Percentiles rank a stretch among this genome's conserved stretches.
Evolutionary conservation across 192 early-diverging fungal species (phyloP).

Genomic region (Backusella parvicylindrica): DNA sequence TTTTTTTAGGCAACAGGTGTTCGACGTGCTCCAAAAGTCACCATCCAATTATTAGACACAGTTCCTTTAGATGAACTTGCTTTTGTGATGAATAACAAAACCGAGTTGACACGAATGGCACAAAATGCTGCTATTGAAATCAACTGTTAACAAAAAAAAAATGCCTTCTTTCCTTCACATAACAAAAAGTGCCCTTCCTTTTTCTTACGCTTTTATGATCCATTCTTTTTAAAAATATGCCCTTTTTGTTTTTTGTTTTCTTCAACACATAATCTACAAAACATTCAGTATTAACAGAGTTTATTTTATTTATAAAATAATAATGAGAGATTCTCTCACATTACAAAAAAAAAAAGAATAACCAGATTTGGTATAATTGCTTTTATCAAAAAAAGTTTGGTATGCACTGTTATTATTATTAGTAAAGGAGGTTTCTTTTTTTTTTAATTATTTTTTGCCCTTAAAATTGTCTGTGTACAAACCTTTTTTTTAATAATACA

Average conservation of each 20-base stretch:
- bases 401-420: neutral
- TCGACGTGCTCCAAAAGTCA: conserved; percentile 35
- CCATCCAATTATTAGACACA: conserved; percentile 36
- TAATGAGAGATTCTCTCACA: neutral
- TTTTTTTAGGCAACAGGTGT: conserved; percentile 23
- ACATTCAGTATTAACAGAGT: neutral
- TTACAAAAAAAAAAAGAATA: neutral
- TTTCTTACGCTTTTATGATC: neutral
- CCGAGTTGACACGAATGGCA: neutral
- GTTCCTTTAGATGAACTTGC: conserved; percentile 22
- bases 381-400: neutral
- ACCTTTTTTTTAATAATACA: neutral
- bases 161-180: neutral
- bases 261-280: neutral
- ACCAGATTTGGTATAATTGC: neutral
- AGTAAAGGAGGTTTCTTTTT: neutral
- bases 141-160: neutral
- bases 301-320: neutral
- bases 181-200: no score
- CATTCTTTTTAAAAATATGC: neutral
- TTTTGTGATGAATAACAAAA: conserved; percentile 31
- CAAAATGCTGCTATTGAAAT: neutral
- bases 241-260: neutral
- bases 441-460: neutral
- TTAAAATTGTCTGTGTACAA: conserved; percentile 1